Percentiles rank a stretch among this genome's conserved stretches.
These are phyloP conservation scores for Globisporangium polare DNA, from an alignment of 352 stramenopile genomes.

Conservation along the genomic window DNA sequence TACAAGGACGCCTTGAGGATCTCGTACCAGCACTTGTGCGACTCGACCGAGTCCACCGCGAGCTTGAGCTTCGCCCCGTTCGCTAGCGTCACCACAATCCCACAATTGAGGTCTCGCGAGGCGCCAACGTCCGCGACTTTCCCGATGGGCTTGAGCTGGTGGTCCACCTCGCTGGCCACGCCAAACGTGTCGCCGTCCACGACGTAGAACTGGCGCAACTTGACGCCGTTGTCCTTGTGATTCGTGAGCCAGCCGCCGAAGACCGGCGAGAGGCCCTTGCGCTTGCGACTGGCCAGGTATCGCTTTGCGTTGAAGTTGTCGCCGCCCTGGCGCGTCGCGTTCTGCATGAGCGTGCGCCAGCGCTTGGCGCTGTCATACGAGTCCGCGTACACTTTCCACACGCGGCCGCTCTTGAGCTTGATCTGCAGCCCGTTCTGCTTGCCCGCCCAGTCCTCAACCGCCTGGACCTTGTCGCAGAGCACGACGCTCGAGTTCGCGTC, in stretches of 20 bases:
- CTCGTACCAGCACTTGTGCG: conserved; percentile 71
- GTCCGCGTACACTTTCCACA: conserved; percentile 71
- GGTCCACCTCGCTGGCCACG: conserved; percentile 77
- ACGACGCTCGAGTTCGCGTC: conserved; percentile 67
- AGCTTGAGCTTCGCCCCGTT: conserved; percentile 62
- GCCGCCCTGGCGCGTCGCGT: conserved; percentile 35
- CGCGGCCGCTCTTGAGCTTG: conserved; percentile 51
- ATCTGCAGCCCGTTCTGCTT: conserved; percentile 70
- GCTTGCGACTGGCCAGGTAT: conserved; percentile 58
- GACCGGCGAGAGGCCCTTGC: conserved; percentile 62
- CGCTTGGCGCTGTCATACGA: conserved; percentile 76
- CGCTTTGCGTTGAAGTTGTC: conserved; percentile 64
- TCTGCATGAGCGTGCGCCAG: conserved; percentile 64
- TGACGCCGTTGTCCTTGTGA: conserved; percentile 26
- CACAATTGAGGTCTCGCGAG: conserved; percentile 58
- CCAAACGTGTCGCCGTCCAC: conserved; percentile 64
- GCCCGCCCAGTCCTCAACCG: conserved; percentile 64
- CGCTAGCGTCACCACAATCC: conserved; percentile 62
- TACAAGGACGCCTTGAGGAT: conserved; percentile 41
- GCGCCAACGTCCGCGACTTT: conserved; percentile 57
- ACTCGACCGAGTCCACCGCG: conserved; percentile 66
- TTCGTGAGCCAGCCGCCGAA: conserved; percentile 81
- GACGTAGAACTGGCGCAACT: conserved; percentile 74
- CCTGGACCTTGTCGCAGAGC: conserved; percentile 53
- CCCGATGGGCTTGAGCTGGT: conserved; percentile 64